phyloP scores from a whole-genome alignment of 345 rosid species.

The Populus tremula region DNA sequence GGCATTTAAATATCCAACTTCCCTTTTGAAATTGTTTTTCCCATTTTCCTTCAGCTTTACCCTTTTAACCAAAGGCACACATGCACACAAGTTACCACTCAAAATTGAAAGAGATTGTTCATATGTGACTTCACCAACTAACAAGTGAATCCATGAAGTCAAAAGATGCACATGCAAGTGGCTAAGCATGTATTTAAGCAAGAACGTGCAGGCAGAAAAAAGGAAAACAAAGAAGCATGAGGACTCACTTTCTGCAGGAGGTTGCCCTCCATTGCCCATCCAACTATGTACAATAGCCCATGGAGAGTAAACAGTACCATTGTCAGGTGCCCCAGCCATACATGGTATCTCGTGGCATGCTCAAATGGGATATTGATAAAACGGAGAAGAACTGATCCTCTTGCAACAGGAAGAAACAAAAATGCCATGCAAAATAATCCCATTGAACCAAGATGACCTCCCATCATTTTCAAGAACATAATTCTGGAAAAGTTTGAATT shows the following conservation, averaged over 20 bases:
- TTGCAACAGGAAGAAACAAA: constrained; percentile 75
- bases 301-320: constrained; percentile 77
- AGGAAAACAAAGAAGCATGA: neutral
- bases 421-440: constrained; percentile 70
- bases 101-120: no score
- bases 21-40: no score
- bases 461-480: constrained; percentile 44
- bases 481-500: constrained; percentile 31
- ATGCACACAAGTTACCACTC: no score
- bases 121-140: no score
- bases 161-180: neutral
- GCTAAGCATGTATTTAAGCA: neutral
- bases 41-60: no score
- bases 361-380: constrained; percentile 79
- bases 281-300: constrained; percentile 60
- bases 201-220: neutral
- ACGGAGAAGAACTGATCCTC: constrained; percentile 87
- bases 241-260: constrained; percentile 56
- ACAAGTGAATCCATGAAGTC: no score
- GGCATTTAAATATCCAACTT: no score
- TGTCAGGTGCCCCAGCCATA: constrained; percentile 89
- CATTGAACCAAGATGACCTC: constrained; percentile 61
- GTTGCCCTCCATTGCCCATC: constrained; percentile 55
- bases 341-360: constrained; percentile 86
- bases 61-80: no score